phyloP scores from a whole-genome alignment of 768 basidiomycete species.

The Pholiota conissans region DNA sequence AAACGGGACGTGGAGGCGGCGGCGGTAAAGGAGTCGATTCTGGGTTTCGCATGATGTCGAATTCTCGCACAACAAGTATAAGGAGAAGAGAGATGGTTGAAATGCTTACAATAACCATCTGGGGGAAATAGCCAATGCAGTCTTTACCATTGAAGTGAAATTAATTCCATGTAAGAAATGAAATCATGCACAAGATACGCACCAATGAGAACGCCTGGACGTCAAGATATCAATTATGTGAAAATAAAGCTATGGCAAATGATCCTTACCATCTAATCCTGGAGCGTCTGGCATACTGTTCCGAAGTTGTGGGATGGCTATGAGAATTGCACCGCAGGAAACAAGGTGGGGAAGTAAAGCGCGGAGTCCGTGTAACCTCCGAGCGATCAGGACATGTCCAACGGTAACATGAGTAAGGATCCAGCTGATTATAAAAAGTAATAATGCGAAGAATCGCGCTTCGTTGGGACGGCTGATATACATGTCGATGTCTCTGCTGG shows the following conservation, averaged over 20 bases:
- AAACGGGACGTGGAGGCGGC: slow-evolving; percentile 13
- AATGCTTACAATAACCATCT: slow-evolving; percentile 48
- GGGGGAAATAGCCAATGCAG: slow-evolving; percentile 58
- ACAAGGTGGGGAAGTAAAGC: slow-evolving; percentile 37
- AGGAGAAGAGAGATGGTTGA: slow-evolving; percentile 43
- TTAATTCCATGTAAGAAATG: background rate
- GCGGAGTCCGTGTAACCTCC: slow-evolving; percentile 29
- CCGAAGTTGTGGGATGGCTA: slow-evolving; percentile 50
- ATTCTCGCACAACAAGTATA: slow-evolving; percentile 42
- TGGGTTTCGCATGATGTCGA: slow-evolving; percentile 22
- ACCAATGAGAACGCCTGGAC: slow-evolving; percentile 49
- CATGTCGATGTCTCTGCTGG: slow-evolving; percentile 47
- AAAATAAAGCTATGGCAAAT: background rate
- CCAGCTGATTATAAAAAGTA: slow-evolving; percentile 52
- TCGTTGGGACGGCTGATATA: slow-evolving; percentile 43
- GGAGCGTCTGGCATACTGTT: slow-evolving; percentile 60
- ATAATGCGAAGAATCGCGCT: slow-evolving; percentile 42
- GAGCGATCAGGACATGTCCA: slow-evolving; percentile 44
- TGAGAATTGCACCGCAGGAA: slow-evolving; percentile 39
- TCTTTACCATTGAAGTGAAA: slow-evolving; percentile 28
- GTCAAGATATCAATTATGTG: background rate
- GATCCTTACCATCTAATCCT: slow-evolving; percentile 41
- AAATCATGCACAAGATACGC: slow-evolving; percentile 9
- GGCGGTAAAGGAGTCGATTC: slow-evolving; percentile 12
- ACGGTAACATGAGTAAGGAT: slow-evolving; percentile 53